Base-by-base conservation (phyloP, 2,329 filamentous ascomycete species). In the Fonsecaea monophora region DNA sequence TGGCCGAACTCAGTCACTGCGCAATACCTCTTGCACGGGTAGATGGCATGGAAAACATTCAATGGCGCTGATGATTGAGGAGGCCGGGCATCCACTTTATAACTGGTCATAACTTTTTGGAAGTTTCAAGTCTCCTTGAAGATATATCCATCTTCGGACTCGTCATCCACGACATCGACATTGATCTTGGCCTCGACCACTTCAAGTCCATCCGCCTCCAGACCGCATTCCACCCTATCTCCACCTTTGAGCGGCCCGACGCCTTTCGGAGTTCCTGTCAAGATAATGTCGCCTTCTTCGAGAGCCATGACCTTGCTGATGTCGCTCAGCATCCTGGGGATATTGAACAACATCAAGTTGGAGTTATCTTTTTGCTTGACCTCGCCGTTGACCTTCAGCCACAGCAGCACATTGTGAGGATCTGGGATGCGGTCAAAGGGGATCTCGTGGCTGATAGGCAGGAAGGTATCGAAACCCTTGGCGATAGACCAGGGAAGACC, bases 381-480 rank as follows among this genome's bases (percentile, higher is more conserved):
- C 78, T 91, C 82, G 70, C 88, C 87, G 79, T 97, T 96, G 75
- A 99, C 92, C 60, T 85, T 89, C 65, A 99, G 86, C 79, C 90
- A 96, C 69, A 99, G 82, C 81, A 96, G 91, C 18, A 92, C 89
- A 74, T 94, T 88, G 78, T 98, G 94, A 37, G 95, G 95, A 80
- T 98, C 88, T 12, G 90, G 86, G 73, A 99, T 92, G 71, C 86
- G 84, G 40, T 86, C 84, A 82, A 96, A 96, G 73, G 88, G 83
- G 74, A 99, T 96, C 63, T 92, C 84, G 70, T 90, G 83, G 78
- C 90, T 92, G 75, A 99, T 86, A 66, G 95, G 95, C 60, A 96
- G 85, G 83, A 99, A 99, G 2, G 95, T 98, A 79, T 99, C 95
- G 78, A 98, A 99, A 55, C 95, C 95, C 83, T 99, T 99, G 73